Base-by-base conservation (phyloP, 1,284 basidiomycete genomes). In the Trametes versicolor region DNA sequence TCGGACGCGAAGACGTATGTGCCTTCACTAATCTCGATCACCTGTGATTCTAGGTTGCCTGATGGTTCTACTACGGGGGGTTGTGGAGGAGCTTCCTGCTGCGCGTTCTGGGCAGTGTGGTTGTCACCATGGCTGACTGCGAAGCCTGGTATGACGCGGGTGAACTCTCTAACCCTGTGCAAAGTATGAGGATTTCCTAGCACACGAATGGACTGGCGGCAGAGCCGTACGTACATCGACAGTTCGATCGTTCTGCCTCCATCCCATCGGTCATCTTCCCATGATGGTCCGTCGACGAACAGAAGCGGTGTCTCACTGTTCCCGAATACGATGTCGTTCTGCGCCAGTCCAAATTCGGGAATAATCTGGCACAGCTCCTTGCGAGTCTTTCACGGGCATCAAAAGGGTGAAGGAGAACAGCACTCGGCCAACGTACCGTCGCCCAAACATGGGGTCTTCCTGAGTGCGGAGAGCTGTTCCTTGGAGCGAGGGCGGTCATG, bases 261-360 rank as follows among this genome's bases (percentile, higher is more conserved):
- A 15, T 65, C 65, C 72, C 72, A 73, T 10, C 25, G 47, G 50
- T 71, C 69, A 2, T 34, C 39, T 13, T 34, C 12, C 57, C 60
- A 70, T 12, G 58, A 39, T 0, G 25, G 19, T 0, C 67, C 68
- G 27, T 70, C 67, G 27, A 73, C 27, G 58, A 71, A 67, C 19
- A 73, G 25, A 8, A 69, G 36, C 7, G 70, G 72, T 2, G 69
- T 68, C 52, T 67, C 62, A 1, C 57, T 57, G 34, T 34, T 55
- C 9, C 57, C 58, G 37, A 60, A 68, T 7, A 67, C 58, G 43
- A 73, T 47, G 17, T 65, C 62, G 43, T 68, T 55, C 21, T 58
- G 32, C 2, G 51, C 41, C 19, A 49, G 54, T 9, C 53, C 49
- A 6, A 68, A 45, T 19, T 68, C 68, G 3, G 72, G 70, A 1